A percentile compares a stretch with the other conserved stretches of the same genome.
These are phyloP conservation scores for Solanum raphanifolium DNA, from an alignment of 257 asterid genomes.

Conservation along the genomic window DNA sequence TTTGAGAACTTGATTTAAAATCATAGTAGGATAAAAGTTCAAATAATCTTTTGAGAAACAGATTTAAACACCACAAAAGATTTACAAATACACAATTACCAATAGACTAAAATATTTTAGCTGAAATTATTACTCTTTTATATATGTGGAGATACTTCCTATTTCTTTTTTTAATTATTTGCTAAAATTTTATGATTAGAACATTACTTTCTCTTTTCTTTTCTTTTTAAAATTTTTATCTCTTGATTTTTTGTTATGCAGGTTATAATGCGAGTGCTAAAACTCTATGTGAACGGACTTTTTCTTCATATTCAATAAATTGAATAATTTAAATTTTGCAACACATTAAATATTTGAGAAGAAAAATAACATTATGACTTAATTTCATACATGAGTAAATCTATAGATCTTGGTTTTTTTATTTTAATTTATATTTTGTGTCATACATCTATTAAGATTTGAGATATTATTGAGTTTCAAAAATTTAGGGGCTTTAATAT, in stretches of 20 bases:
- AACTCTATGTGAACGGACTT: background rate
- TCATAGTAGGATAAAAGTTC: background rate
- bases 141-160: background rate
- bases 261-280: background rate
- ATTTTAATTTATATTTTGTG: background rate
- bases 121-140: background rate
- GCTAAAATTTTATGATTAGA: background rate
- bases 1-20: background rate
- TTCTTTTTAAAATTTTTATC: background rate
- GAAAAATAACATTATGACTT: background rate
- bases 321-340: background rate
- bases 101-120: background rate
- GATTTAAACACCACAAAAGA: background rate
- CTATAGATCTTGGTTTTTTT: background rate
- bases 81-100: background rate
- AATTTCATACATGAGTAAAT: background rate
- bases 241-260: background rate
- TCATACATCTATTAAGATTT: background rate
- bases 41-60: background rate
- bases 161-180: background rate
- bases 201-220: background rate
- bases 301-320: background rate
- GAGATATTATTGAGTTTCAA: background rate
- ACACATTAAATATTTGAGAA: background rate
- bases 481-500: background rate